Evolutionary conservation across 306 rosid species (phyloP), one percentile per base, ranked within the genome.

Genomic region (Hippophae rhamnoides): DNA sequence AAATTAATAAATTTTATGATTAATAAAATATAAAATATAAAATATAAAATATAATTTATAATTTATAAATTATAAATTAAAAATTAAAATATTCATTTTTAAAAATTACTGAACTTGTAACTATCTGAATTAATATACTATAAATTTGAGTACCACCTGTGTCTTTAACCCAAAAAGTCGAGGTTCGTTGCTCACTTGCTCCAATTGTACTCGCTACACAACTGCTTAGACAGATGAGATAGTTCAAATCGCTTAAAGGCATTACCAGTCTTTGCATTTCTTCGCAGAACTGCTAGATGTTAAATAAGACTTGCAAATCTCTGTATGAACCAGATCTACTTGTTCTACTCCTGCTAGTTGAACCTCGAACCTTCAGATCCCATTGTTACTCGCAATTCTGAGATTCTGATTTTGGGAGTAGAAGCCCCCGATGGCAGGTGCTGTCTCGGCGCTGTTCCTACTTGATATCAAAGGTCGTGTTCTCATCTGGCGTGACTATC

Each of bases 381-480:
- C 38, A 3, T 68, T 51, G 79, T 69, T 80, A 79, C 65, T 23
- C 26, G 40, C 64, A 41, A 42, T 43, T 72, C 67, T 40, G 56
- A 40, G 46, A 41, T 73, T 50, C 76, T 72, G 66, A 68, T 78
- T 82, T 25, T 79, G 73, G 75, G 72, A 51, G 52, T 0, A 26
- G 58, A 7, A 18, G 23, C 13, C 9, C 41, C 9, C 42, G 43
- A 93, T 93, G 99, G 75, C 99, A 54, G 99, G 99, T 69, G 99
- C 99, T 50, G 95, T 80, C 64, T 93, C 99, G 66, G 97, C 97
- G 76, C 86, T 93, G 57, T 93, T 93, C 85, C 90, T 93, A 23
- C 86, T 93, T 40, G 99, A 93, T 78, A 88, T 93, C 86, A 93
- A 93, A 79, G 99, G 99, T 74, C 99, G 97, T 75, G 95, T 93